Evolutionary conservation across 805 yeast genomes (phyloP).

Genomic region (Starmerella ratchasimensis): DNA sequence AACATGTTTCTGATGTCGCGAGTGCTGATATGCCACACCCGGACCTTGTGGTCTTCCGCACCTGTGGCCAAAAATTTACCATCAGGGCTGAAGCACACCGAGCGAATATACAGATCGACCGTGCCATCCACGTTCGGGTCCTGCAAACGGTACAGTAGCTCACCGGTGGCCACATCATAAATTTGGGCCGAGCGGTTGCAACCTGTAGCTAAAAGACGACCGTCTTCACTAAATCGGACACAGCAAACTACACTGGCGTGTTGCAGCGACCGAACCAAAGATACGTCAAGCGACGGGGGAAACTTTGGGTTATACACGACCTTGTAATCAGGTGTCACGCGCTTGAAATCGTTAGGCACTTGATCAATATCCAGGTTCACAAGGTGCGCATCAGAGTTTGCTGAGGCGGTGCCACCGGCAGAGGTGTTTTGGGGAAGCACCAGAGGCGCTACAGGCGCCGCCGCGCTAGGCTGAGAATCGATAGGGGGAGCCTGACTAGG

Average conservation of each 20-base stretch:
- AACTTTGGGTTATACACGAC: slow-evolving; percentile 82
- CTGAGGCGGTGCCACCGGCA: neutral
- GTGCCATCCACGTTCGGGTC: slow-evolving; percentile 64
- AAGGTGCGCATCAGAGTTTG: slow-evolving; percentile 11
- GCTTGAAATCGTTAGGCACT: slow-evolving; percentile 14
- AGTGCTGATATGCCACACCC: slow-evolving; percentile 89
- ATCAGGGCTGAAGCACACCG: slow-evolving; percentile 94
- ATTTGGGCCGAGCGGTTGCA: slow-evolving; percentile 94
- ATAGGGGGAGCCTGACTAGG: neutral
- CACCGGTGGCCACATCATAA: slow-evolving; percentile 83
- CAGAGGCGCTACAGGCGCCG: neutral
- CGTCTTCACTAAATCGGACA: slow-evolving; percentile 82
- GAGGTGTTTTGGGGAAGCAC: neutral
- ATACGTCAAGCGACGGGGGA: slow-evolving; percentile 64
- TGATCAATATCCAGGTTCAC: slow-evolving; percentile 60
- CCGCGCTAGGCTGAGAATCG: too few relatives aligned
- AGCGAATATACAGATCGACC: slow-evolving; percentile 81
- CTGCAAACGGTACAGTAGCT: slow-evolving; percentile 67
- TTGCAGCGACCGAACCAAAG: slow-evolving; percentile 75
- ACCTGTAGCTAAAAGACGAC: slow-evolving; percentile 88
- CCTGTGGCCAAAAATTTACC: slow-evolving; percentile 88
- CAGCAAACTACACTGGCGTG: slow-evolving; percentile 95
- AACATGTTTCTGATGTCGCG: slow-evolving; percentile 69
- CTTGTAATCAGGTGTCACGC: slow-evolving; percentile 62
- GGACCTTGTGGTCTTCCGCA: slow-evolving; percentile 59